A percentile compares a stretch with the other conserved stretches of the same genome.
Conservation (phyloP, 2,329 filamentous ascomycete species). For the Colletotrichum filicis region DNA sequence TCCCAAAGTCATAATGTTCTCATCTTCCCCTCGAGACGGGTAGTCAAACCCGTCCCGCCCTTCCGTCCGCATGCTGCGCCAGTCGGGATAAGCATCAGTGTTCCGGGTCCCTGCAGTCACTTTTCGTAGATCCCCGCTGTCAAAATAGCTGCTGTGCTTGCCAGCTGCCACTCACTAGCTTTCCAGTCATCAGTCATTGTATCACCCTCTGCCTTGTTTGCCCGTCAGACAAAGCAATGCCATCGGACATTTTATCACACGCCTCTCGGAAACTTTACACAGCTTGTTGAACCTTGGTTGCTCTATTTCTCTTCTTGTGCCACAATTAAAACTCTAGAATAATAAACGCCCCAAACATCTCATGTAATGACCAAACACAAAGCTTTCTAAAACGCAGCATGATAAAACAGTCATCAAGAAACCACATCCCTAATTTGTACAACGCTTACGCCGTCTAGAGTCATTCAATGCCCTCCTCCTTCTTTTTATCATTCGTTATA, state of each 20-base stretch:
- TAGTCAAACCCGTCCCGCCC: neutral
- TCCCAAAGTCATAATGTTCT: neutral
- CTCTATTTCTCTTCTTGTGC: conserved; percentile 30
- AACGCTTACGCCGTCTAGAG: conserved; percentile 33
- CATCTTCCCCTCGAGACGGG: neutral
- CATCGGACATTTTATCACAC: conserved; percentile 11
- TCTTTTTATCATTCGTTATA: conserved; percentile 9
- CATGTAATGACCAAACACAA: neutral
- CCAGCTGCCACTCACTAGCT: neutral
- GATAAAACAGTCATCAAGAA: conserved; percentile 23
- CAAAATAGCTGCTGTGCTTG: conserved; percentile 14
- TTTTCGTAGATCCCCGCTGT: conserved; percentile 29
- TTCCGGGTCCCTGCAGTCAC: conserved; percentile 35
- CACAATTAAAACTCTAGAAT: conserved; percentile 11
- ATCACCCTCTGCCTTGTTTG: conserved; percentile 17
- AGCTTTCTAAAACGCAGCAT: conserved; percentile 25
- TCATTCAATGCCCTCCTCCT: conserved; percentile 26
- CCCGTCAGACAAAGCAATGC: neutral
- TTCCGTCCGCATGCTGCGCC: neutral
- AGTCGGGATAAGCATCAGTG: conserved; percentile 8
- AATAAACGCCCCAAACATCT: conserved; percentile 23
- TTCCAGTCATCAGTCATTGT: neutral
- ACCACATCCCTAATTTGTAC: conserved; percentile 27
- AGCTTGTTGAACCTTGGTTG: conserved; percentile 21
- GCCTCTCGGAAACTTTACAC: neutral